Percentiles rank a stretch among this genome's conserved stretches.
Evolutionary conservation across 1,284 basidiomycete species (phyloP).

Genomic region (Tilletia horrida): DNA sequence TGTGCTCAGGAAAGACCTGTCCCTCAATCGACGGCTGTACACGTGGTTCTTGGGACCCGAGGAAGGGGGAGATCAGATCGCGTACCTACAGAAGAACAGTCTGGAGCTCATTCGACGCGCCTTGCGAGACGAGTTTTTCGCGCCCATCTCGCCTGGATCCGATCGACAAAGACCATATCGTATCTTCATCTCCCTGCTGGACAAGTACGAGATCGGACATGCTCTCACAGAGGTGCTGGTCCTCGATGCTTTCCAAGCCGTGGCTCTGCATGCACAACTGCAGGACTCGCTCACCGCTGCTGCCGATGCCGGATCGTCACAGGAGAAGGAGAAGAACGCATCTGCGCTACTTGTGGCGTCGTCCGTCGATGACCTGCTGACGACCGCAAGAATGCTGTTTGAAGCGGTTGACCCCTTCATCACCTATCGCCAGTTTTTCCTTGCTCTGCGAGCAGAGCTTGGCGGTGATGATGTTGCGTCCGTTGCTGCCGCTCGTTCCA

Average conservation of each 20-base stretch:
- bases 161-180: slow-evolving; percentile 74
- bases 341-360: neutral
- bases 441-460: slow-evolving; percentile 56
- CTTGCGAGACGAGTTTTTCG: slow-evolving; percentile 33
- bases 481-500: neutral
- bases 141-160: slow-evolving; percentile 54
- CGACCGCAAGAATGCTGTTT: slow-evolving; percentile 84
- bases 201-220: slow-evolving; percentile 93
- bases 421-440: slow-evolving; percentile 75
- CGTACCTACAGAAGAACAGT: slow-evolving; percentile 34
- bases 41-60: slow-evolving; percentile 80
- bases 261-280: slow-evolving; percentile 65
- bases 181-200: slow-evolving; percentile 87
- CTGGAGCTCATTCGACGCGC: slow-evolving; percentile 32
- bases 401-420: slow-evolving; percentile 86
- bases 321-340: neutral
- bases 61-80: slow-evolving; percentile 60
- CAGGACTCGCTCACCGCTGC: neutral
- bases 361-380: slow-evolving; percentile 62
- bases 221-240: slow-evolving; percentile 73
- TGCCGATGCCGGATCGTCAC: neutral
- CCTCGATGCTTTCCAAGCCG: slow-evolving; percentile 72
- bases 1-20: slow-evolving; percentile 77
- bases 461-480: slow-evolving; percentile 32
- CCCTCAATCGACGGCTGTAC: slow-evolving; percentile 86